Evolutionary conservation across 306 rosid genomes (phyloP).

Genomic region (Vigna reflexopilosa): DNA sequence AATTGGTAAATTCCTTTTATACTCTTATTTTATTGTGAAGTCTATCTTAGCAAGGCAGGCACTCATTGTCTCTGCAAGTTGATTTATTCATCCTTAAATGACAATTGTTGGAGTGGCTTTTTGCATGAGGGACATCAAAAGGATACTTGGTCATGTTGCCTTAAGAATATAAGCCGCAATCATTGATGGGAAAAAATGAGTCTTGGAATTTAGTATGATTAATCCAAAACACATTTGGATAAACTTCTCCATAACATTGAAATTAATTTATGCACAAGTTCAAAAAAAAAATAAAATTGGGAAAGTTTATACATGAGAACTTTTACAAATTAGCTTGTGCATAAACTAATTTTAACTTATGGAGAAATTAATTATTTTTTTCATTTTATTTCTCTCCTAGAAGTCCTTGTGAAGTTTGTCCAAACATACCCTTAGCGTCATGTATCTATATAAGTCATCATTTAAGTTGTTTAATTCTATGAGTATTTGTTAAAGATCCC

Average conservation of each 20-base stretch:
- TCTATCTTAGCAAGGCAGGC: background rate
- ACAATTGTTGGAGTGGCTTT: background rate
- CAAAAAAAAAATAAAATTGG: no score
- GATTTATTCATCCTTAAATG: background rate
- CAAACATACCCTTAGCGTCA: background rate
- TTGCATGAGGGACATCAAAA: background rate
- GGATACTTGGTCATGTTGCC: background rate
- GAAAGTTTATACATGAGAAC: no score
- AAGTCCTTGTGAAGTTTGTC: no score
- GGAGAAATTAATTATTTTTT: no score
- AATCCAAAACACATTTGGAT: background rate
- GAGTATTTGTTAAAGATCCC: background rate
- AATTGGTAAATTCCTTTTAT: background rate
- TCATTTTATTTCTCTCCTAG: no score
- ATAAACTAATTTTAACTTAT: no score
- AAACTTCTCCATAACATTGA: no score
- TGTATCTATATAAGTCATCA: background rate
- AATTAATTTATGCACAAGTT: no score
- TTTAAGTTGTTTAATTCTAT: background rate
- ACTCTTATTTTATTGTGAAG: background rate
- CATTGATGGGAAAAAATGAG: background rate
- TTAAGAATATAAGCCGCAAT: background rate
- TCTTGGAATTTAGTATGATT: background rate
- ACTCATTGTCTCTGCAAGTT: background rate
- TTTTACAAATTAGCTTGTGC: no score